Conservation (phyloP, 2,329 filamentous ascomycete species). For the Exophiala calicioides region DNA sequence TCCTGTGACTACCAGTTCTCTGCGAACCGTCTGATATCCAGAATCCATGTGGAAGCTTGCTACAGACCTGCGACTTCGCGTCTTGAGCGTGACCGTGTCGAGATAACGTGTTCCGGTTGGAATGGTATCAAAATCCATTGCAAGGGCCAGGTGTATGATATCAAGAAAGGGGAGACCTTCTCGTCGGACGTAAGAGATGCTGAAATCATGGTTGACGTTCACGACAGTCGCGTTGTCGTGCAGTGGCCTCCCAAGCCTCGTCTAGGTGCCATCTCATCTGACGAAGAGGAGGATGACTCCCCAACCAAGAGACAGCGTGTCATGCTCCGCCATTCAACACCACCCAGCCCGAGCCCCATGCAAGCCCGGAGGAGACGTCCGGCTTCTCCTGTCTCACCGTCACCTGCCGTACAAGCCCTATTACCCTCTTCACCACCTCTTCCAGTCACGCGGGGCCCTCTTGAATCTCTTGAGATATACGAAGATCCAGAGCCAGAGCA, state of each 20-base stretch:
- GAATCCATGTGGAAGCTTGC: conserved; percentile 85
- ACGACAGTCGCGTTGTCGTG: conserved; percentile 85
- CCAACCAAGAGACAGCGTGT: conserved; percentile 47
- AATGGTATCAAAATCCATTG: conserved; percentile 93
- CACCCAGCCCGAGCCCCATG: conserved; percentile 50
- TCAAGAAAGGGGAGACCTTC: conserved; percentile 86
- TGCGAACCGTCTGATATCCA: conserved; percentile 86
- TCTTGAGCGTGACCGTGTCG: conserved; percentile 73
- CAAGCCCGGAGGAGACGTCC: conserved; percentile 64
- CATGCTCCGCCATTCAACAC: conserved; percentile 31
- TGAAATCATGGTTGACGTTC: conserved; percentile 93
- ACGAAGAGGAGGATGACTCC: conserved; percentile 54
- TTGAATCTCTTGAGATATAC: conserved; percentile 61
- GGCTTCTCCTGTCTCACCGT: conserved; percentile 75
- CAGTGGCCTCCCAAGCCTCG: conserved; percentile 71
- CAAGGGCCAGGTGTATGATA: conserved; percentile 80
- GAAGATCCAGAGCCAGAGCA: conserved; percentile 58
- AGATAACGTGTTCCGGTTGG: conserved; percentile 92
- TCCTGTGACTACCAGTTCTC: conserved; percentile 95
- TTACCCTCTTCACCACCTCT: conserved; percentile 44
- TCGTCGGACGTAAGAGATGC: conserved; percentile 82
- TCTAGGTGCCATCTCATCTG: conserved; percentile 30
- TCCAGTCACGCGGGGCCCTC: conserved; percentile 4
- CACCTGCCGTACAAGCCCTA: conserved; percentile 54
- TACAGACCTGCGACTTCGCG: conserved; percentile 71